Evolutionary conservation across 345 rosid genomes (phyloP).

Genomic region (Viola odorata): DNA sequence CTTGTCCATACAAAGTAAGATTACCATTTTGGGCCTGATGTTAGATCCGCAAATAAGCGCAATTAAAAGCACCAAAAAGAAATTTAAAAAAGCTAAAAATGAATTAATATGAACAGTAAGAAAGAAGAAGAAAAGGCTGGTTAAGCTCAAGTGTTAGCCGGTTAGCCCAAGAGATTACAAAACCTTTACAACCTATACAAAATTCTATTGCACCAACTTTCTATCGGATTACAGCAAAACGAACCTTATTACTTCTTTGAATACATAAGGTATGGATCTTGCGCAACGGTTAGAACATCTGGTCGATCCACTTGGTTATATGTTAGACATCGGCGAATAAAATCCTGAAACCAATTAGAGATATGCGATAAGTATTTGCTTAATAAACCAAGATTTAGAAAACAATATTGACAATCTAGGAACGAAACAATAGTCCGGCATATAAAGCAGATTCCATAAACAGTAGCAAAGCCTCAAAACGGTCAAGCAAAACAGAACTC

Average conservation of each 20-base stretch:
- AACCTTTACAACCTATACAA: slow-evolving; percentile 46
- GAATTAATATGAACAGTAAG: no score
- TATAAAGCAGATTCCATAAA: neutral
- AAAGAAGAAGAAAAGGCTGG: no score
- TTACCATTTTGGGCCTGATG: no score
- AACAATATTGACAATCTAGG: neutral
- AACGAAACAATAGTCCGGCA: neutral
- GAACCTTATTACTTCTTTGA: slow-evolving; percentile 43
- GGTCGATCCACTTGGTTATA: slow-evolving; percentile 90
- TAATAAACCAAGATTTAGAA: neutral
- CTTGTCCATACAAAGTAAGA: no score
- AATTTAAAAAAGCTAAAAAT: no score
- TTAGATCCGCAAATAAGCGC: no score
- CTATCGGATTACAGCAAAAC: slow-evolving; percentile 12
- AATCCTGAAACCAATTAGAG: slow-evolving; percentile 45
- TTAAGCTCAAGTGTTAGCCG: no score
- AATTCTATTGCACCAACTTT: slow-evolving; percentile 22
- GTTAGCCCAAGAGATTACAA: slow-evolving; percentile 10
- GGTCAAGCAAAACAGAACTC: neutral
- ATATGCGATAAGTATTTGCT: no score
- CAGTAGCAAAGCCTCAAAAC: neutral
- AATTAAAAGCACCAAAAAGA: no score
- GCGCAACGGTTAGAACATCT: slow-evolving; percentile 76
- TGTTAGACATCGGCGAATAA: slow-evolving; percentile 84
- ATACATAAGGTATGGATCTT: slow-evolving; percentile 79